Evolutionary conservation across 345 rosid species (phyloP).

Genomic region (Sapria himalayana): DNA sequence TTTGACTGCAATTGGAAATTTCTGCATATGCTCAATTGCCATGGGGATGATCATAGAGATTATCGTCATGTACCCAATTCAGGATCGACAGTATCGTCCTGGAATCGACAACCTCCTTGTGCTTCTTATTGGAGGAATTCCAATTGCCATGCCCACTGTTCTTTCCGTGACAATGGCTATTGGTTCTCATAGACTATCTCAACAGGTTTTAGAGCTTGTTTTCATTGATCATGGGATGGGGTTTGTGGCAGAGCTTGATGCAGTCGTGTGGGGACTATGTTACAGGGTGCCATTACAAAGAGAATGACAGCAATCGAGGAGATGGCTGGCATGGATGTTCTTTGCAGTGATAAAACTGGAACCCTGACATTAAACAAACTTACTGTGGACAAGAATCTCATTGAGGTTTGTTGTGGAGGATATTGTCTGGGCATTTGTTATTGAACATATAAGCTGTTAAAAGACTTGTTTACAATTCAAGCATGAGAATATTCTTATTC

Average conservation of each 20-base stretch:
- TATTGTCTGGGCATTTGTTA: constrained; percentile 1
- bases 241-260: no score
- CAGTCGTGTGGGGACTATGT: no score
- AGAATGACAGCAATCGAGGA: constrained; percentile 99
- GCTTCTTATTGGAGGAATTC: constrained; percentile 94
- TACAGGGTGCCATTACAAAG: constrained; percentile 95
- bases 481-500: constrained; percentile 6
- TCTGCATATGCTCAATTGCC: constrained; percentile 95
- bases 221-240: constrained; percentile 4
- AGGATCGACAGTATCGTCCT: constrained; percentile 77
- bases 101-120: constrained; percentile 98
- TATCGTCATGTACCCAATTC: constrained; percentile 91
- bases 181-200: constrained; percentile 86
- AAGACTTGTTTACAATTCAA: no score
- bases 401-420: constrained; percentile 45
- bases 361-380: constrained; percentile 91
- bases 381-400: constrained; percentile 78
- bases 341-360: constrained; percentile 97
- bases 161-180: constrained; percentile 97
- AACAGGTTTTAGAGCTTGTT: constrained; percentile 41
- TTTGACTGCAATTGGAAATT: constrained; percentile 93
- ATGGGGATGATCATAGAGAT: constrained; percentile 85
- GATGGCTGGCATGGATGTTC: constrained; percentile 99
- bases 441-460: not conserved
- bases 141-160: constrained; percentile 98